phyloP scores from a whole-genome alignment of 257 asterid species.

The Parsonsia alboflavescens region DNA sequence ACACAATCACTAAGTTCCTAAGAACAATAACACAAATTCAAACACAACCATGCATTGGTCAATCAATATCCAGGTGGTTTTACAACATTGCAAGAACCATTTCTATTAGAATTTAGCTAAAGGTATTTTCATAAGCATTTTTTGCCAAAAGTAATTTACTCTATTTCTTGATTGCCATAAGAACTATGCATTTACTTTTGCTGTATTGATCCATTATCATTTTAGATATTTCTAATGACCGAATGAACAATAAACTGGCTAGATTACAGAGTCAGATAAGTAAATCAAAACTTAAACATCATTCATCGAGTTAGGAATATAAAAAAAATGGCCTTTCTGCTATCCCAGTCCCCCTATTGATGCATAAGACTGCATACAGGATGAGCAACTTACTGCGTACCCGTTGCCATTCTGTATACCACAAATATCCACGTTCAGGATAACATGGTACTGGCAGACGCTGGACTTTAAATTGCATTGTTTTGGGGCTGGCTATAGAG shows the following conservation, averaged over 20 bases:
- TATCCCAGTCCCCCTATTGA: slow-evolving; percentile 7
- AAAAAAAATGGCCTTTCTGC: not conserved
- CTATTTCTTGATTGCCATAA: no score
- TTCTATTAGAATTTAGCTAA: no score
- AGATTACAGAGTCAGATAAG: not conserved
- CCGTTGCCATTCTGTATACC: slow-evolving; percentile 20
- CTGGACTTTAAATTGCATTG: slow-evolving; percentile 22
- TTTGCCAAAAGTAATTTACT: no score
- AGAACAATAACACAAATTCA: not conserved
- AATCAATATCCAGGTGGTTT: not conserved
- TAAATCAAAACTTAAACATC: not conserved
- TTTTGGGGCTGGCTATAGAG: slow-evolving; percentile 13
- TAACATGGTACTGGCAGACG: slow-evolving; percentile 1
- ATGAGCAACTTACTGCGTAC: slow-evolving; percentile 32
- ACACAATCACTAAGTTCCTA: not conserved
- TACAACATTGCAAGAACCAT: not conserved
- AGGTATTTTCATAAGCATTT: no score
- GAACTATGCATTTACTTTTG: no score
- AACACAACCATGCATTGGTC: not conserved
- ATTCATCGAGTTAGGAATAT: not conserved
- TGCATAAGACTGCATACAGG: slow-evolving; percentile 12
- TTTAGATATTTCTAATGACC: not conserved
- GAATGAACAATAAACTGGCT: not conserved
- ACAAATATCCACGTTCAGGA: slow-evolving; percentile 18
- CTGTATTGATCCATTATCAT: not conserved